Conservation (phyloP, 106 monocot species). For the Narthecium ossifragum region DNA sequence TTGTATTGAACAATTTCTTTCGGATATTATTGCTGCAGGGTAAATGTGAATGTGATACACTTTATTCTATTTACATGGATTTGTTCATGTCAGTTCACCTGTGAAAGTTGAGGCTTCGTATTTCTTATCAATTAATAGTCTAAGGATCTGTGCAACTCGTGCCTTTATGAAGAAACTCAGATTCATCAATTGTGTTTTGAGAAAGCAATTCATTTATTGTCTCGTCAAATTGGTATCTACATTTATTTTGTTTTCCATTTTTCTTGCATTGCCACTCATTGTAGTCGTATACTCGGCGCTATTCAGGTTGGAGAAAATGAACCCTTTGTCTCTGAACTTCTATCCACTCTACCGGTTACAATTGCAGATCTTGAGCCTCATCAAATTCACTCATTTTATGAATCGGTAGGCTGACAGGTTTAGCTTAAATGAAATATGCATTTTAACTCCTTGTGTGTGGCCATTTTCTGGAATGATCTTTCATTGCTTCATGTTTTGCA, state of each 20-base stretch:
- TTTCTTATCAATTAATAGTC: too few species aligned
- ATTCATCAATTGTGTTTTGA: too few species aligned
- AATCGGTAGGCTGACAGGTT: not conserved
- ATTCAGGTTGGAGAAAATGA: conserved; percentile 89
- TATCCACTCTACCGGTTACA: conserved; percentile 52
- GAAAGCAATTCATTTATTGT: too few species aligned
- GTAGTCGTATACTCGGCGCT: not conserved
- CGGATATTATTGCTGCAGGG: too few species aligned
- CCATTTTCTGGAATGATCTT: not conserved
- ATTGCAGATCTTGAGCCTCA: conserved; percentile 92
- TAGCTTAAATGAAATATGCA: conserved; percentile 15
- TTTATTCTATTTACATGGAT: too few species aligned
- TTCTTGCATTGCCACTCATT: not conserved
- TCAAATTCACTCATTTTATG: conserved; percentile 86
- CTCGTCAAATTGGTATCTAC: not conserved
- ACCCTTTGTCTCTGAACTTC: conserved; percentile 90
- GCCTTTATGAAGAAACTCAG: too few species aligned
- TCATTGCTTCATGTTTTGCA: conserved; percentile 9
- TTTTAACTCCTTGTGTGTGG: not conserved
- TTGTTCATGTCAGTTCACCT: too few species aligned
- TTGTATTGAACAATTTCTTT: too few species aligned
- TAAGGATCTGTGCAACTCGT: too few species aligned
- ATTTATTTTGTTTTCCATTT: not conserved
- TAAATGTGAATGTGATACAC: too few species aligned
- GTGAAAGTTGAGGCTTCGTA: too few species aligned